Base-by-base conservation (phyloP, 169 alveolate genomes). In the Plasmodium yoelii region DNA sequence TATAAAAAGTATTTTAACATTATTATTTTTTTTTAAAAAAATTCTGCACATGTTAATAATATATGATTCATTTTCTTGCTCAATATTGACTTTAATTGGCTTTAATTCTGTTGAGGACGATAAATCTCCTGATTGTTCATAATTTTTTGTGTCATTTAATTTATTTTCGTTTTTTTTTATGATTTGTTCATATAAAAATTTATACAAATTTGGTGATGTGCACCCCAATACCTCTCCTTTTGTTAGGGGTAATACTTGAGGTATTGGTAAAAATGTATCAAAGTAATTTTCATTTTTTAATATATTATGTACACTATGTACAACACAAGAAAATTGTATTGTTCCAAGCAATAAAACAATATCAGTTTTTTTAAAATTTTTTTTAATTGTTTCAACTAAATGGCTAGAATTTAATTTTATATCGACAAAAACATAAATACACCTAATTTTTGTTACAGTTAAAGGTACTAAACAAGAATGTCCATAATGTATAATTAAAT, bases 181-280 rank as follows among this genome's bases (percentile, higher is more conserved):
- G 56, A 88, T 64, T 22, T 88, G 87, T 28, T 69, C 61, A 5
- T 59, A 56, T 39, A 87, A 65, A 49, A 88, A 69, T 2, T 57
- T 63, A 12, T 94, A 90, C 18, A 97, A 61, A 56, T 84, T 87
- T 13, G 99, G 98, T 42, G 98, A 94, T 1, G 99, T 97, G 80
- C 99, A 97, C 7, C 99, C 99, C 18, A 98, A 90, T 4, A 98
- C 98, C 86, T 99, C 99, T 12, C 99, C 99, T 24, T 97, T 96
- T 12, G 99, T 96, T 90, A 99, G 93, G 13, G 99, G 99, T 67
- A 97, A 94, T 72, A 96, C 96, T 95, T 98, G 98, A 1, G 99
- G 99, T 73, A 98, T 94, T 61, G 80, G 65, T 15, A 93, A 93
- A 73, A n/a, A 80, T 57, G 61, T 91, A 64, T 89, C 91, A 86